These are phyloP conservation scores for Fusarium chaquense DNA, from an alignment of 2,329 filamentous ascomycete species.

Conservation along the genomic window DNA sequence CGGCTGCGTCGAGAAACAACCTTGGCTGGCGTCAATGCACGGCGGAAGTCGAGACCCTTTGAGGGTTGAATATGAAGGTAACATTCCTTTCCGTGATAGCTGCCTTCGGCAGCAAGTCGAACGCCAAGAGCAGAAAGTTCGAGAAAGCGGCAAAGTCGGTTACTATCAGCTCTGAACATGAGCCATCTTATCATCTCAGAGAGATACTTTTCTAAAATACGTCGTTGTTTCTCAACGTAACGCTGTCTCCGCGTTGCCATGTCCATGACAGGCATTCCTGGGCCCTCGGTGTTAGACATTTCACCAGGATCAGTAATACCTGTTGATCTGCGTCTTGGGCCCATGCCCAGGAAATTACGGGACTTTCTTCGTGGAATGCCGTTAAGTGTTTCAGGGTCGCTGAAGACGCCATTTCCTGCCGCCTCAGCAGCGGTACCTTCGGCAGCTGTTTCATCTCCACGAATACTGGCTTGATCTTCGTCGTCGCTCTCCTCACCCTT, in stretches of 20 bases:
- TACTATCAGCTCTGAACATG: conserved; percentile 96
- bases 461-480: conserved; percentile 65
- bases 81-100: conserved; percentile 98
- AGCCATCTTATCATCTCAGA: conserved; percentile 96
- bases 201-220: conserved; percentile 88
- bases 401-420: conserved; percentile 63
- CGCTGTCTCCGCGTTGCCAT: conserved; percentile 60
- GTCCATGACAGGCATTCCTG: conserved; percentile 64
- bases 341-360: conserved; percentile 65
- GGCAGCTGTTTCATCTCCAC: conserved; percentile 60
- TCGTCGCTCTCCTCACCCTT: conserved; percentile 85
- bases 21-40: conserved; percentile 80
- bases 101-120: conserved; percentile 91
- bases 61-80: conserved; percentile 91
- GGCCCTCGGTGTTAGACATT: conserved; percentile 56
- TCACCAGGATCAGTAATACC: conserved; percentile 61
- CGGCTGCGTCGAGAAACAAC: conserved; percentile 86
- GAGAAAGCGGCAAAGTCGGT: conserved; percentile 93
- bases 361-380: conserved; percentile 60
- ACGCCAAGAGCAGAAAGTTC: conserved; percentile 95
- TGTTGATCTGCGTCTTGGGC: conserved; percentile 63
- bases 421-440: conserved; percentile 72
- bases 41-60: conserved; percentile 88
- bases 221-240: conserved; percentile 85
- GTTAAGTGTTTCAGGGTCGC: conserved; percentile 51